Base-by-base conservation (phyloP, 1,284 basidiomycete species). In the Tetrapyrgos nigripes region DNA sequence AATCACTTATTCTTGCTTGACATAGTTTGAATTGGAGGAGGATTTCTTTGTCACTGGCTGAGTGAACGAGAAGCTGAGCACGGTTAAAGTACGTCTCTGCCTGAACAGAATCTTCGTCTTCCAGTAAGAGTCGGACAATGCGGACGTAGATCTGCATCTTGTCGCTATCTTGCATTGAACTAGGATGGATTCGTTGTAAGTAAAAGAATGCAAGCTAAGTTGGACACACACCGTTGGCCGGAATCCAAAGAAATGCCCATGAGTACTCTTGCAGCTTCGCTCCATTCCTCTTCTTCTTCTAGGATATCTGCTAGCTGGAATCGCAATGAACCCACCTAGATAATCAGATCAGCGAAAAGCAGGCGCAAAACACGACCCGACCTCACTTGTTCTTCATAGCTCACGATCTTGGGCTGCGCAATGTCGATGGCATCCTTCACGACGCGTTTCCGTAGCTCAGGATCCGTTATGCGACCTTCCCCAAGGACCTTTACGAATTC, bases 71-170 rank as follows among this genome's bases (percentile, higher is more conserved):
- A 37, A 95, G 83, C 10, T 93, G 92, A n/a, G 97, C 97, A 53
- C 97, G 92, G 68, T 96, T 97, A 73, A 97, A 96, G 75, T 95
- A 98, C 5, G 93, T 92, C 72, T 99, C 97, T 37, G 97, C 97
- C 72, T 93, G 92, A 0, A 94, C 91, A 1, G 92, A 92, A 68
- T 97, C 94, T 70, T 95, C 94, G 43, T 97, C 96, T 79, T 98
- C 96, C 35, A 99, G 84, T n/a, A 97, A 83, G 3, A 99, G 83
- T 21, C 97, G 89, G 35, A 98, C 93, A 64, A 99, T 97, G 56
- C 95, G 91, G 61, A 99, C 90, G 72, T 98, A 97, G 44, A 97
- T 85, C 21, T 85, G 85, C 31, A 98, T 86, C 76, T 96, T 97
- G 61, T 96, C 93, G 60, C 89, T 86, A 71, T 96, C 94, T 10